Evolutionary conservation across 805 yeast genomes (phyloP), one percentile per base, ranked within the genome.

Genomic region (Nakazawaea laoshanensis): DNA sequence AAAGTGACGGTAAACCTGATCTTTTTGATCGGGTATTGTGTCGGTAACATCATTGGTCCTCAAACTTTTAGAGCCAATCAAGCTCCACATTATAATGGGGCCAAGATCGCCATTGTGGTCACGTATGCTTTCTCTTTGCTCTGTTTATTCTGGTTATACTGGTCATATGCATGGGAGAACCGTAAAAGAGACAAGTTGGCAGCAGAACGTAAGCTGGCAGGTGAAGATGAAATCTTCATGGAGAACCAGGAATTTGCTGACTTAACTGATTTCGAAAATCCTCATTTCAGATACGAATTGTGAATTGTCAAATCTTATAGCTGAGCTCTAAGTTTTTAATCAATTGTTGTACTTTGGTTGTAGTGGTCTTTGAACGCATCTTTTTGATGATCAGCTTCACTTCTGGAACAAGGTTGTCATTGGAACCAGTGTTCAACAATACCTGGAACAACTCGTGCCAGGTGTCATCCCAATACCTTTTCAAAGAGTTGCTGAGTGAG

Each of bases 381-480:
- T n/a, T n/a, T n/a, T n/a, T n/a, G n/a, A n/a, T n/a, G n/a, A n/a
- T n/a, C n/a, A n/a, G n/a, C n/a, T n/a, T n/a, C n/a, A n/a, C n/a
- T n/a, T n/a, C n/a, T n/a, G n/a, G n/a, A 7, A 7, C 22, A 10
- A 20, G 22, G 9, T 7, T 20, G 10, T 20, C 22, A 20, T 7
- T 20, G 22, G 22, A 6, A 7, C 18, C 56, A 6, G 92, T 74
- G 43, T 87, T 84, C 24, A 87, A 55, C 33, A 87, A 53, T 2
- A 64, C 36, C 23, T 71, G 70, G 52, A 87, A 84, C 16, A 86
- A 51, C 2, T 72, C 71, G 3, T 42, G 50, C 96, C 96, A 87
- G 5, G 82, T 36, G 2, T 72, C 75, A 41, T 80, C 79, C 95
- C 94, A 82, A 46, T 82, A 83, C 28, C 92, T 54, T 47, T 78